phyloP scores from a whole-genome alignment of 1,284 basidiomycete species.

The Sanguinoderma infundibulare region DNA sequence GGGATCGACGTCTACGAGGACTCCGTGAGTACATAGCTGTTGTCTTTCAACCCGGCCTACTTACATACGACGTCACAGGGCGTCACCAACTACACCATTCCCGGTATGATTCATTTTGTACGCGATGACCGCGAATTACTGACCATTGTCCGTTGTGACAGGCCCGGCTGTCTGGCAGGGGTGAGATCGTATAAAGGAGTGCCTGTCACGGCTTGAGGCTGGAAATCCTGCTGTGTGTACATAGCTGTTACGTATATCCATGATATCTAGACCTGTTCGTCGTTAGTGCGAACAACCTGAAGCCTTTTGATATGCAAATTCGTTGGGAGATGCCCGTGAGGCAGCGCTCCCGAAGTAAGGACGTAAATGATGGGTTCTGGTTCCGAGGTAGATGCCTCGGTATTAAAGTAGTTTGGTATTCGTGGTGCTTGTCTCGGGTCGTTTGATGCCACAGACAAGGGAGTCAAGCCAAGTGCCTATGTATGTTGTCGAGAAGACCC shows the following conservation, averaged over 20 bases:
- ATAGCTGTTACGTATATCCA: not conserved
- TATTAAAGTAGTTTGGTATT: too few species aligned
- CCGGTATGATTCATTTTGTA: slow-evolving; percentile 18
- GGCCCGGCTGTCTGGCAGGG: slow-evolving; percentile 35
- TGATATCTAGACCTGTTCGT: too few species aligned
- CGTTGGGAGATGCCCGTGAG: too few species aligned
- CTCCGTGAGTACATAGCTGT: slow-evolving; percentile 12
- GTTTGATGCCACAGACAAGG: too few species aligned
- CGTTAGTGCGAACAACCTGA: too few species aligned
- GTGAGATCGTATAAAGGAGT: slow-evolving; percentile 12
- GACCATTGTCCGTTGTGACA: not conserved
- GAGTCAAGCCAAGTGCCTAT: too few species aligned
- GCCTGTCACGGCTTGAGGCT: not conserved
- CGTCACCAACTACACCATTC: slow-evolving; percentile 43
- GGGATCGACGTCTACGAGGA: slow-evolving; percentile 41
- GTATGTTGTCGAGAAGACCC: too few species aligned
- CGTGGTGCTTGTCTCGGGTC: too few species aligned
- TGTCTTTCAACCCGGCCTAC: not conserved
- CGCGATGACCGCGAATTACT: not conserved
- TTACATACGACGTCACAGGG: not conserved
- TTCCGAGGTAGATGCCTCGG: too few species aligned
- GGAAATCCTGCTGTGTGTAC: not conserved
- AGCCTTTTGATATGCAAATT: too few species aligned
- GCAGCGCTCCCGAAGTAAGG: too few species aligned
- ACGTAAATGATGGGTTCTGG: too few species aligned